Evolutionary conservation across 331 rosid species (phyloP), one percentile per base, ranked within the genome.

Genomic region (Prunus yedoensis): DNA sequence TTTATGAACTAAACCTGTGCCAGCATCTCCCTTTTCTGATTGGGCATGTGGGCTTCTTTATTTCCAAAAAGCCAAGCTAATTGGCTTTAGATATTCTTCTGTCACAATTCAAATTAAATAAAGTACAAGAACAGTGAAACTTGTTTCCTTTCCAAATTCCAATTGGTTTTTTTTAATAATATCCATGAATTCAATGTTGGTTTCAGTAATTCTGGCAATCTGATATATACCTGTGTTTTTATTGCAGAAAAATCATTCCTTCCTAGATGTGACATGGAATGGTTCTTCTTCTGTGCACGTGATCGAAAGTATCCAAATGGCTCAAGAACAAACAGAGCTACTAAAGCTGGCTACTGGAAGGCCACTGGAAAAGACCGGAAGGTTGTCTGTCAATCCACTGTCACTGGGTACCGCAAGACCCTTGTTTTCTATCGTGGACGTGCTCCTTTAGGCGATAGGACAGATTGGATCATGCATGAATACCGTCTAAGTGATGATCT

Each of bases 251-350:
- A 93, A 83, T 93, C 96, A 6, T 93, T 93, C 83, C 91, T 93
- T 28, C 98, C 97, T 0, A 83, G 74, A 54, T 75, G 91, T 83
- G 97, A 93, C 50, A 87, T 93, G 98, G 97, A 93, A 61, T 93
- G 98, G 98, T 93, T 91, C 71, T 93, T 93, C 94, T 93, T 93
- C 85, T 88, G 98, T 78, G 97, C 98, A 4, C 76, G 98, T 13
- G 97, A 93, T 83, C 80, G 88, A 50, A 93, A 93, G 86, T 93
- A 91, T 65, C 96, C 96, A 18, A 93, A 93, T 79, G 98, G 97
- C 57, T 93, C 97, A 6, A 68, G 98, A 80, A 93, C 98, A 27
- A 93, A 93, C 73, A 80, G 98, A 87, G 98, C 98, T 21, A 93
- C 98, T 53, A 93, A 89, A 83, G 90, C 90, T 60, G 98, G 98